Evolutionary conservation across 805 yeast genomes (phyloP), one percentile per base, ranked within the genome.

Genomic region (Diddensiella santjacobensis): DNA sequence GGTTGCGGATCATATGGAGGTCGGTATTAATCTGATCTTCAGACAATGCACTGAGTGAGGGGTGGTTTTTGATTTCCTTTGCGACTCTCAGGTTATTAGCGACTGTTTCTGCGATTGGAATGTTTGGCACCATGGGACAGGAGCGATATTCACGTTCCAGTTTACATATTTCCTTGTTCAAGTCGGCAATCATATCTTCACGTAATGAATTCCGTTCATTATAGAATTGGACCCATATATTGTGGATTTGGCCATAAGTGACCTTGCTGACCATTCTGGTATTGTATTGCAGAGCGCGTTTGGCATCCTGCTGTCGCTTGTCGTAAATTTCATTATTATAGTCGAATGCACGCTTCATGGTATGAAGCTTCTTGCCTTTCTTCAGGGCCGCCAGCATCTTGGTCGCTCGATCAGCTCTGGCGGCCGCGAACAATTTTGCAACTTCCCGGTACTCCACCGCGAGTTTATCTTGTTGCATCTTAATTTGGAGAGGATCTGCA

Each of bases 151-250:
- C 68, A 20, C 45, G 52, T 50, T 54, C 58, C 33, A 64, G 49
- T 20, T 52, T 45, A 20, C 57, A 44, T 40, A 65, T 48, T 44
- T 58, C 49, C 35, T 48, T 52, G 41, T 49, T 50, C 26, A 56
- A 41, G 24, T 57, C 41, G 15, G 44, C 33, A 40, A 57, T 55
- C 50, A 61, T 33, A 17, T 51, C 40, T 50, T 53, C 56, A 18
- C 61, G 53, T 24, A 66, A 54, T 18, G 55, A 60, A 31, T 38
- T 51, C 41, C 55, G 57, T 19, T 51, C 56, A 31, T 60, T 56
- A 51, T 51, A 26, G 50, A 58, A 66, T 47, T 66, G 63, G 20
- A 62, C 49, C 68, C 67, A 62, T 6, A 56, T 52, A 40, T 56
- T 50, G 15, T 53, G 51, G 10, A 51, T 49, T 29, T 60, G 62